Evolutionary conservation across 2,329 filamentous ascomycete genomes (phyloP).

Genomic region (Colletotrichum neosansevieriae): DNA sequence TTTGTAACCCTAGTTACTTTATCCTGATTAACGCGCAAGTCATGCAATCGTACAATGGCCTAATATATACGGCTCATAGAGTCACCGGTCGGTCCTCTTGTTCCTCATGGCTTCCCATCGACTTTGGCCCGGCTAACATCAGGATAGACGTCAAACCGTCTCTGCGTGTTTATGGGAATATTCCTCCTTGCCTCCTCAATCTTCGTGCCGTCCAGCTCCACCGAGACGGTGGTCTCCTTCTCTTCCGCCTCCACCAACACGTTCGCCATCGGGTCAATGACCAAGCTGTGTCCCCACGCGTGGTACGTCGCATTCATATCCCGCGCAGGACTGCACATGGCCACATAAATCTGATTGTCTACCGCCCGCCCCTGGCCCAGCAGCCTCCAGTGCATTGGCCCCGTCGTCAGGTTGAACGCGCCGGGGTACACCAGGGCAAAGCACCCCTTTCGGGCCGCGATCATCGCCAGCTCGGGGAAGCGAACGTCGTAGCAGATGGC

Average conservation of each 20-base stretch:
- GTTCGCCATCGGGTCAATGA: constrained; percentile 88
- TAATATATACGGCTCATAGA: not conserved
- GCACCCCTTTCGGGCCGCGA: constrained; percentile 86
- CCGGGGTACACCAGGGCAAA: constrained; percentile 94
- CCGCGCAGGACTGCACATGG: constrained; percentile 89
- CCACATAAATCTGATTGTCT: constrained; percentile 96
- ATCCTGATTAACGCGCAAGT: not conserved
- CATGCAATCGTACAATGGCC: not conserved
- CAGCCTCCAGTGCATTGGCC: constrained; percentile 90
- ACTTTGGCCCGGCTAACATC: constrained; percentile 73
- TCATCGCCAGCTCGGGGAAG: constrained; percentile 92
- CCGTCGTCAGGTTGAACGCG: constrained; percentile 97
- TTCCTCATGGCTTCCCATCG: not conserved
- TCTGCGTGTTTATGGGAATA: constrained; percentile 86
- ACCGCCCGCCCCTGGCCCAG: constrained; percentile 85
- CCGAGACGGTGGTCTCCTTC: constrained; percentile 79
- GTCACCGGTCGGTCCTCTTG: not conserved
- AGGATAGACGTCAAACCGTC: constrained; percentile 94
- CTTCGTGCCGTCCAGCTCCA: constrained; percentile 74
- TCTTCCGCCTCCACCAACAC: constrained; percentile 86
- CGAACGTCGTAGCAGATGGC: constrained; percentile 98
- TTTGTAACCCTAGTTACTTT: not conserved
- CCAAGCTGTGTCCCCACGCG: constrained; percentile 91
- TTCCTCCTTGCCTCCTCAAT: constrained; percentile 83
- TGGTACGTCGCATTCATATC: constrained; percentile 83